Conservation (phyloP, 768 basidiomycete species). For the Mycena rebaudengoi region DNA sequence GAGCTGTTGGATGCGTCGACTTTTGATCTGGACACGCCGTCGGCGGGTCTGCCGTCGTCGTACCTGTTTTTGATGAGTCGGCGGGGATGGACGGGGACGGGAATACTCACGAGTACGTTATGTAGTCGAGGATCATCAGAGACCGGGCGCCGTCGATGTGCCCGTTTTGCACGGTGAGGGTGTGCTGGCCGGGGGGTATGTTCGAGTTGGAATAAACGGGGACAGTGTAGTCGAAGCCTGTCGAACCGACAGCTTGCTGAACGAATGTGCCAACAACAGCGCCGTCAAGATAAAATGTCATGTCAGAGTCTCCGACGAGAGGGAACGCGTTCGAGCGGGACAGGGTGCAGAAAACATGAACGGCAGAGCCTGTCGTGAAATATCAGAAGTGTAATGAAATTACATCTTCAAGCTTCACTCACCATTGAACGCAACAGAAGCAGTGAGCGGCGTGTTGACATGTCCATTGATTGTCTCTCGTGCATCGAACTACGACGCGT, state of each 20-base stretch:
- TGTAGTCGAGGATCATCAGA: conserved; percentile 46
- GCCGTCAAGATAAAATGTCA: conserved; percentile 46
- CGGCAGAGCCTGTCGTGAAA: conserved; percentile 45
- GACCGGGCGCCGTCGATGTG: conserved; percentile 29
- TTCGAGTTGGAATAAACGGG: conserved; percentile 37
- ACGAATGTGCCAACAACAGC: conserved; percentile 34
- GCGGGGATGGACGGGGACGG: background rate
- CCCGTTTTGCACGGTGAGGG: conserved; percentile 40
- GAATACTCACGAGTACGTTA: conserved; percentile 47
- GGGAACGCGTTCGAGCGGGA: conserved; percentile 31
- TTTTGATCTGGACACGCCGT: too few relatives aligned
- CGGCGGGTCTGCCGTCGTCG: background rate
- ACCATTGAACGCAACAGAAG: conserved; percentile 47
- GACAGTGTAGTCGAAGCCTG: conserved; percentile 37
- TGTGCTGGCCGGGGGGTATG: conserved; percentile 35
- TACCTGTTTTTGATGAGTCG: background rate
- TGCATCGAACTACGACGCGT: conserved; percentile 22
- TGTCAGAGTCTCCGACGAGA: conserved; percentile 39
- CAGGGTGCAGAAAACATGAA: conserved; percentile 52
- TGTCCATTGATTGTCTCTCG: conserved; percentile 17
- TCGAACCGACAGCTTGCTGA: conserved; percentile 22
- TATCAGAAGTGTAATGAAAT: background rate
- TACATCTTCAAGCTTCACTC: conserved; percentile 1
- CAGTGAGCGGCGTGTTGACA: conserved; percentile 32
- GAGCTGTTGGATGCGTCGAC: background rate